phyloP scores from a whole-genome alignment of 2,329 filamentous ascomycete species.

The Talaromyces sp. region DNA sequence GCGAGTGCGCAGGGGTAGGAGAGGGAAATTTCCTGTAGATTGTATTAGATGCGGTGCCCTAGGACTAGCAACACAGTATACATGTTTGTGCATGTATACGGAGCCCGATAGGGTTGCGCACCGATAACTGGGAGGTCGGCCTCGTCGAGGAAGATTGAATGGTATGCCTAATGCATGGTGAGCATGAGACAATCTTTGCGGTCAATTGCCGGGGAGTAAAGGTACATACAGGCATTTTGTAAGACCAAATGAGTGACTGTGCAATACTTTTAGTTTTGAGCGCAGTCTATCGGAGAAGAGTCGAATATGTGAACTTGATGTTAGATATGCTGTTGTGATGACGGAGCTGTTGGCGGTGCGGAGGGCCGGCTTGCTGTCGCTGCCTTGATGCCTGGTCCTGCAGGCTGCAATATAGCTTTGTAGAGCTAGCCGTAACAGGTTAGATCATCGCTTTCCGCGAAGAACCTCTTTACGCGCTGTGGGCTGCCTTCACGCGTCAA shows the following conservation, averaged over 20 bases:
- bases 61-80: too few relatives aligned
- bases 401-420: background rate
- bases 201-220: background rate
- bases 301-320: background rate
- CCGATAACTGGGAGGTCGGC: conserved; percentile 64
- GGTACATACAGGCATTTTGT: conserved; percentile 14
- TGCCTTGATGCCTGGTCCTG: conserved; percentile 6
- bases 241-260: background rate
- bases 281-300: background rate
- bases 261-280: background rate
- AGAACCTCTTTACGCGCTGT: conserved; percentile 42
- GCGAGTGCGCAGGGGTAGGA: conserved; percentile 90
- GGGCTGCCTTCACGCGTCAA: conserved; percentile 29
- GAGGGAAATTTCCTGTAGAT: conserved; percentile 77
- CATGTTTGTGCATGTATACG: background rate
- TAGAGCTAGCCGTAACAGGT: conserved; percentile 1
- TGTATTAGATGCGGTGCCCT: background rate
- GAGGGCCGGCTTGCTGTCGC: conserved; percentile 10
- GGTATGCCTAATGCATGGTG: conserved; percentile 69
- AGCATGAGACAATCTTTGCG: background rate
- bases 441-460: conserved; percentile 36
- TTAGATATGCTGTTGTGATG: conserved; percentile 8
- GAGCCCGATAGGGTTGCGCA: conserved; percentile 28
- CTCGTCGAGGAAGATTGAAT: conserved; percentile 91
- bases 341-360: conserved; percentile 22